Conservation (phyloP, 2,329 filamentous ascomycete species). For the Hymenoscyphus linearis region DNA sequence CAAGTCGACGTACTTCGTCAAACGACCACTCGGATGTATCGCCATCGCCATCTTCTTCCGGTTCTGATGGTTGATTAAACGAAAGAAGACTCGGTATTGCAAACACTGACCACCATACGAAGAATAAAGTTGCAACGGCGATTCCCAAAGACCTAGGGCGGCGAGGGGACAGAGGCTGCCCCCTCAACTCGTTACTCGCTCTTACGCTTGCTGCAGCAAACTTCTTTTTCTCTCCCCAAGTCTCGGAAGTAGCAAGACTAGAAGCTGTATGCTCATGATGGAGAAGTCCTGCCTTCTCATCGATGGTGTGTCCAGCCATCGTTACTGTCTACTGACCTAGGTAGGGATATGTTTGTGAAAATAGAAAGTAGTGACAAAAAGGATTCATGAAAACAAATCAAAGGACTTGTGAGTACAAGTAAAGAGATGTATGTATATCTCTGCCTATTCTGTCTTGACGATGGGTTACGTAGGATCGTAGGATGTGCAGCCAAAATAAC, state of each 20-base stretch:
- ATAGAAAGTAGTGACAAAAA: neutral
- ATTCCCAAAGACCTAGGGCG: neutral
- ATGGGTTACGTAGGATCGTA: neutral
- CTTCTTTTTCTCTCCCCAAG: neutral
- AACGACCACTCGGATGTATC: neutral
- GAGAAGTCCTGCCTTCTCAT: neutral
- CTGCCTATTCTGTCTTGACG: neutral
- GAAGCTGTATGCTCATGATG: neutral
- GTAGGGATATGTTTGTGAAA: neutral
- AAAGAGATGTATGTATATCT: neutral
- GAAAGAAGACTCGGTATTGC: neutral
- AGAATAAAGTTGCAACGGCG: neutral
- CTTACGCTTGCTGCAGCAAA: neutral
- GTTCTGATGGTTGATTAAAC: neutral
- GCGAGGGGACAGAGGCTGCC: neutral
- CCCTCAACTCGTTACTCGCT: neutral
- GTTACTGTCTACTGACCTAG: neutral
- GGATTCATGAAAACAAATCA: neutral
- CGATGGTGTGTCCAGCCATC: neutral
- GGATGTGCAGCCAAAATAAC: neutral
- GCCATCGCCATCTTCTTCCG: neutral
- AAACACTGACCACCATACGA: slow-evolving; percentile 1
- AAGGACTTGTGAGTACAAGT: neutral
- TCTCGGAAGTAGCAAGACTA: neutral
- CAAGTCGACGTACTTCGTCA: neutral